Evolutionary conservation across 352 stramenopile species (phyloP).

Genomic region (Nothophytophthora sp.): DNA sequence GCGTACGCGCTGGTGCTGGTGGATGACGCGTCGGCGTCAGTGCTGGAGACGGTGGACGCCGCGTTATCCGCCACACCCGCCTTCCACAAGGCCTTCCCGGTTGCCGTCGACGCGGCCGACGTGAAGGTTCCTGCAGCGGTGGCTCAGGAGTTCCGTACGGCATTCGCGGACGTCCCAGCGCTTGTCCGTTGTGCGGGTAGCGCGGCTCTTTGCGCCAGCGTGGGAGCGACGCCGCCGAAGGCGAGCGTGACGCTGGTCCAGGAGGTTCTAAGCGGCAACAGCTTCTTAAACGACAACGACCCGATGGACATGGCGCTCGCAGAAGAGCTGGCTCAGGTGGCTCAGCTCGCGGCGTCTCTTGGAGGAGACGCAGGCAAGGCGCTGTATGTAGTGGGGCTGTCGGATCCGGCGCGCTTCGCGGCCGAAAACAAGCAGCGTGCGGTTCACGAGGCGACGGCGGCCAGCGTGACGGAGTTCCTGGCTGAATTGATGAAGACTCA

Average conservation of each 20-base stretch:
- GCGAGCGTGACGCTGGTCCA: constrained; percentile 19
- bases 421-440: constrained; percentile 21
- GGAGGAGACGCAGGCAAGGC: constrained; percentile 22
- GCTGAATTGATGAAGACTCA: constrained; percentile 35
- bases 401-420: constrained; percentile 14
- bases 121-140: constrained; percentile 28
- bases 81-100: constrained; percentile 37
- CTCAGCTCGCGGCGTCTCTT: constrained; percentile 23
- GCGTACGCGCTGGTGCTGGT: constrained; percentile 38
- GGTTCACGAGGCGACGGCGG: constrained; percentile 26
- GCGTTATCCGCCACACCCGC: constrained; percentile 9
- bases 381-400: constrained; percentile 41
- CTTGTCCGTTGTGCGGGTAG: constrained; percentile 33
- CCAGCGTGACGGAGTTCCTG: constrained; percentile 36
- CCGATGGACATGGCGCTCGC: constrained; percentile 33
- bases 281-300: constrained; percentile 23
- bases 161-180: constrained; percentile 11
- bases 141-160: constrained; percentile 26
- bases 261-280: constrained; percentile 22
- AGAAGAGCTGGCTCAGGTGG: constrained; percentile 29
- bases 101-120: constrained; percentile 9
- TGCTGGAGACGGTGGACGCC: constrained; percentile 22
- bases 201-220: constrained; percentile 21
- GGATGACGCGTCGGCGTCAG: constrained; percentile 15
- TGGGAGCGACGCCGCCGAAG: constrained; percentile 2